A percentile compares a stretch with the other conserved stretches of the same genome.
Evolutionary conservation across 2,329 filamentous ascomycete species (phyloP).

Genomic region (Cladophialophora exuberans): DNA sequence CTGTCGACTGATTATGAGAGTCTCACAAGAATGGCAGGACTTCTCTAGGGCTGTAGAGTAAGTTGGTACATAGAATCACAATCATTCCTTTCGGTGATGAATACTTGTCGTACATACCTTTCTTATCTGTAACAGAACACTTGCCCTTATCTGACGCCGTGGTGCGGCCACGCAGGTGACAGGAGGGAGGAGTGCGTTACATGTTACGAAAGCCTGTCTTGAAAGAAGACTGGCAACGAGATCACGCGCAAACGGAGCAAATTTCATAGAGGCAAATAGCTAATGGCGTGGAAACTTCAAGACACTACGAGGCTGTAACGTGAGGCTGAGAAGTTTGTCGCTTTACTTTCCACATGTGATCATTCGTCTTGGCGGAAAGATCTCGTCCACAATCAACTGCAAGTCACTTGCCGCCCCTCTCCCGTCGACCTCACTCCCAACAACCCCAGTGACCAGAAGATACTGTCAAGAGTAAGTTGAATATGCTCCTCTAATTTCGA

Average conservation of each 20-base stretch:
- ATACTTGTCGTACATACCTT: not conserved
- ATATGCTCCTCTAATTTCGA: no score
- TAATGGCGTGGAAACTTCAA: no score
- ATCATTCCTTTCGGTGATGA: not conserved
- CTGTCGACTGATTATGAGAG: conserved; percentile 51
- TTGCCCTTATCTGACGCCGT: no score
- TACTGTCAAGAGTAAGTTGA: conserved; percentile 32
- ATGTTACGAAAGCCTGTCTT: no score
- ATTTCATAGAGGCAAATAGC: no score
- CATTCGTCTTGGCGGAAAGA: conserved; percentile 8
- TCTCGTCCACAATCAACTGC: conserved; percentile 7
- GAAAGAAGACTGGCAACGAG: no score
- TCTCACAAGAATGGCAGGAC: not conserved
- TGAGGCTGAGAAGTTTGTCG: not conserved
- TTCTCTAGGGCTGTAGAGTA: not conserved
- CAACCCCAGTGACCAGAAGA: conserved; percentile 27
- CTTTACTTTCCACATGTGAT: not conserved
- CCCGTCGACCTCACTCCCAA: conserved; percentile 10
- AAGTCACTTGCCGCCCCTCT: conserved; percentile 8
- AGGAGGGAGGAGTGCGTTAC: no score
- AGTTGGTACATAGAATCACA: not conserved
- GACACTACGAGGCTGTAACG: no score
- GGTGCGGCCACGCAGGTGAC: no score
- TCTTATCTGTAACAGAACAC: no score
- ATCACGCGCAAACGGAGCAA: no score